These are phyloP conservation scores for Cutaneotrichosporon sp. DNA, from an alignment of 1,284 basidiomycete species.

Conservation along the genomic window DNA sequence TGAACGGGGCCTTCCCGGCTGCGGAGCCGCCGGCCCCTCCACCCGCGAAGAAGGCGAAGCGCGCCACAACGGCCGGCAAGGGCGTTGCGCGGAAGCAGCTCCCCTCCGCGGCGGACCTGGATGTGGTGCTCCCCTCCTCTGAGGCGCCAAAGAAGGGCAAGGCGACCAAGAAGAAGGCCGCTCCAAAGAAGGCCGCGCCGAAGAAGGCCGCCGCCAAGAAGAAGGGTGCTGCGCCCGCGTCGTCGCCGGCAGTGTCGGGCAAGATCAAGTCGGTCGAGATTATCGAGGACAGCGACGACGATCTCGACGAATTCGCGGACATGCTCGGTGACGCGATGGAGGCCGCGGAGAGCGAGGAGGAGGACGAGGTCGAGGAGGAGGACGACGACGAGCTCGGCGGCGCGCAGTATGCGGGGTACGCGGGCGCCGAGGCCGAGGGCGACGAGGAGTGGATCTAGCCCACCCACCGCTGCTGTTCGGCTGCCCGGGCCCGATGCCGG, in stretches of 20 bases:
- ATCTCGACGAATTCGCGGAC: constrained; percentile 47
- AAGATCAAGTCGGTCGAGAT: constrained; percentile 45
- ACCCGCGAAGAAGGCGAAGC: constrained; percentile 5
- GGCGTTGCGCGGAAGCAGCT: constrained; percentile 14
- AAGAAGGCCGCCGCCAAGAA: constrained; percentile 14
- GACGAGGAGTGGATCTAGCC: constrained; percentile 27
- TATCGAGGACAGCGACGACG: constrained; percentile 49
- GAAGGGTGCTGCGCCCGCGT: constrained; percentile 8
- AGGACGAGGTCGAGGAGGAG: constrained; percentile 37
- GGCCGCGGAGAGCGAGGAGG: constrained; percentile 33
- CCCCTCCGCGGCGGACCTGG: constrained; percentile 1
- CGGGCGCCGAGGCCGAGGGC: neutral
- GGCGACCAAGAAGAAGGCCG: constrained; percentile 10
- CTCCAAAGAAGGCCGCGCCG: constrained; percentile 12
- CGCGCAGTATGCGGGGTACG: constrained; percentile 28
- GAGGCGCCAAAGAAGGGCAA: constrained; percentile 5
- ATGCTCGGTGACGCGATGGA: constrained; percentile 43
- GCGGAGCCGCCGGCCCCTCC: neutral
- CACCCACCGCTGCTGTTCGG: neutral
- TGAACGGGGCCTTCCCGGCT: constrained; percentile 9
- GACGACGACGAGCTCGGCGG: constrained; percentile 44
- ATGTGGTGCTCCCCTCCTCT: neutral
- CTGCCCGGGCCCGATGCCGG: neutral
- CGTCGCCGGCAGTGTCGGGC: constrained; percentile 1
- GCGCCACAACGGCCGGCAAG: neutral